A percentile compares a stretch with the other conserved stretches of the same genome.
phyloP scores from a whole-genome alignment of 2,329 filamentous ascomycete species.

The Phaeosphaeria sp. region DNA sequence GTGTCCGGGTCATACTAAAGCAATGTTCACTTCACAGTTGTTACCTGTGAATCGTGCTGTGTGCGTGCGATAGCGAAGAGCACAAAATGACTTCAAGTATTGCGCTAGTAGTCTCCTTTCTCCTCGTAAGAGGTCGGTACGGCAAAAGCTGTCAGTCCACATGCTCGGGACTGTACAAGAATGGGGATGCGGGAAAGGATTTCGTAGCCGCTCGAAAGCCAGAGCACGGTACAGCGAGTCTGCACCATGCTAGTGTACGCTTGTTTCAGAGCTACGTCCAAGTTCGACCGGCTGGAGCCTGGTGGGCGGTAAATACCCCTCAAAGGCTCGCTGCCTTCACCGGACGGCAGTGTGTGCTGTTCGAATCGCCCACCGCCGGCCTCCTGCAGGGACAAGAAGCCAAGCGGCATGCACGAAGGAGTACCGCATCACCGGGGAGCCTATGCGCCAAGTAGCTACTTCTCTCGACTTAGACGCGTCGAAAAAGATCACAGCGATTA shows the following conservation, averaged over 20 bases:
- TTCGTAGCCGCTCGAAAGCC: background rate
- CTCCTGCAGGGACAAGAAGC: conserved; percentile 27
- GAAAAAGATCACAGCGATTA: conserved; percentile 15
- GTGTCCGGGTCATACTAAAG: too few relatives aligned
- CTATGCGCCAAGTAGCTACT: conserved; percentile 12
- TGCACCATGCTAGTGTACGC: background rate
- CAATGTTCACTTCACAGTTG: too few relatives aligned
- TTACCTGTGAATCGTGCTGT: background rate
- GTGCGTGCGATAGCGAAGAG: background rate
- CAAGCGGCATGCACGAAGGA: conserved; percentile 14
- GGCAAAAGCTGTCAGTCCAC: background rate
- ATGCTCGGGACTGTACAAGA: background rate
- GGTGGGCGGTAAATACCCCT: background rate
- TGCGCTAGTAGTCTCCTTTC: background rate
- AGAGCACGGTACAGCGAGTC: background rate
- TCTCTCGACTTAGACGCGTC: conserved; percentile 21
- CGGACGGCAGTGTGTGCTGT: conserved; percentile 31
- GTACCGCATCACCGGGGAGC: conserved; percentile 12
- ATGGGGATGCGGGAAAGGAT: background rate
- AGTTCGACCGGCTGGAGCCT: conserved; percentile 13
- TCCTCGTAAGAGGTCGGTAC: background rate
- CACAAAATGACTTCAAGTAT: background rate
- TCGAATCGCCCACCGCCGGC: conserved; percentile 39
- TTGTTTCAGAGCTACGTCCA: background rate
- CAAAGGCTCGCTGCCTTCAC: conserved; percentile 18